Evolutionary conservation across 2,329 filamentous ascomycete species (phyloP).

Genomic region (Diplodia intermedia): DNA sequence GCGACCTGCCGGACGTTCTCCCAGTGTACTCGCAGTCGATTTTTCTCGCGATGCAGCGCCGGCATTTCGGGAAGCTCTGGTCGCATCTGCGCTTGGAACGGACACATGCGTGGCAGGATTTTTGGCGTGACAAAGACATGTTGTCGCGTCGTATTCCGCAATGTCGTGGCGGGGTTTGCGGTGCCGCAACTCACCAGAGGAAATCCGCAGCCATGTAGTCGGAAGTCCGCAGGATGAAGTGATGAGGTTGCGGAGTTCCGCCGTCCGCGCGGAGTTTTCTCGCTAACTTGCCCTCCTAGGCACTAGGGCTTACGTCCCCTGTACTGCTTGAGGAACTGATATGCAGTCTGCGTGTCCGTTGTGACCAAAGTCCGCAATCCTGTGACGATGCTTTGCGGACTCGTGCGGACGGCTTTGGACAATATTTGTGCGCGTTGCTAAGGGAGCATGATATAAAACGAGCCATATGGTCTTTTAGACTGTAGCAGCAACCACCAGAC

Average conservation of each 20-base stretch:
- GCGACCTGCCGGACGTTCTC: not conserved
- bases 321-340: not conserved
- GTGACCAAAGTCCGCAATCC: slow-evolving; percentile 10
- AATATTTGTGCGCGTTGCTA: not conserved
- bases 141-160: not conserved
- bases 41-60: slow-evolving; percentile 34
- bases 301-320: slow-evolving; percentile 8
- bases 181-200: not conserved
- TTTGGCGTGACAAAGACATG: slow-evolving; percentile 33
- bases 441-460: not conserved
- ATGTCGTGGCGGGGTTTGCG: no score
- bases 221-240: slow-evolving; percentile 1
- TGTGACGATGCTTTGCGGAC: not conserved
- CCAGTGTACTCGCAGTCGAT: slow-evolving; percentile 34
- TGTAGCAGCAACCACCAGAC: not conserved
- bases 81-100: slow-evolving; percentile 37
- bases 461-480: not conserved
- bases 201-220: not conserved
- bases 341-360: not conserved
- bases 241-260: slow-evolving; percentile 17
- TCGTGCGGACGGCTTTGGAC: not conserved
- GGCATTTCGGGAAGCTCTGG: slow-evolving; percentile 34
- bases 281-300: not conserved
- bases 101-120: slow-evolving; percentile 36
- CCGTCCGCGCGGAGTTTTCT: slow-evolving; percentile 7